phyloP scores from a whole-genome alignment of 805 yeast species.

The Yarrowia deformans region DNA sequence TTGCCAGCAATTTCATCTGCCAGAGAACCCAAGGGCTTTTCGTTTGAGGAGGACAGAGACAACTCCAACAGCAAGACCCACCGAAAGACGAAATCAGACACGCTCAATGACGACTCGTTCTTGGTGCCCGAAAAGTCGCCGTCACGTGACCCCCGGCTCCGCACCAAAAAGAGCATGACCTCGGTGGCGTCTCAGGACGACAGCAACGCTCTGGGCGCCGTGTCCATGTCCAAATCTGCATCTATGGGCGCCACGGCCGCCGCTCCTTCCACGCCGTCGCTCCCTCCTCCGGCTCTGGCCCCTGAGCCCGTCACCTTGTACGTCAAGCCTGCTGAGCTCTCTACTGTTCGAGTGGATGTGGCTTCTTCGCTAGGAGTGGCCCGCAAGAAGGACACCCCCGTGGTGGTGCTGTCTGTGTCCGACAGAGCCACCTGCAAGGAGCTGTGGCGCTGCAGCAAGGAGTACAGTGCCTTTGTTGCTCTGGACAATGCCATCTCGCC shows the following conservation, averaged over 20 bases:
- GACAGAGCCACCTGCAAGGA: slow-evolving; percentile 69
- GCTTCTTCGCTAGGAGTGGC: slow-evolving; percentile 49
- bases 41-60: slow-evolving; percentile 4
- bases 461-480: slow-evolving; percentile 63
- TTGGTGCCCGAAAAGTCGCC: slow-evolving; percentile 25
- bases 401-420: slow-evolving; percentile 65
- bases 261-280: background rate
- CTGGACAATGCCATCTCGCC: slow-evolving; percentile 67
- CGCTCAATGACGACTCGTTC: slow-evolving; percentile 25
- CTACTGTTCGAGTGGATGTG: slow-evolving; percentile 45
- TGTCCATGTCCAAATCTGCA: slow-evolving; percentile 18
- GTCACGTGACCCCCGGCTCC: background rate
- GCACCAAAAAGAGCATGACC: slow-evolving; percentile 17
- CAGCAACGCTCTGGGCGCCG: background rate
- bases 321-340: slow-evolving; percentile 46
- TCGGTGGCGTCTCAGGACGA: slow-evolving; percentile 15
- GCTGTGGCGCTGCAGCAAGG: slow-evolving; percentile 77
- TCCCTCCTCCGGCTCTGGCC: slow-evolving; percentile 8
- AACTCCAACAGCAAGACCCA: background rate
- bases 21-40: slow-evolving; percentile 15
- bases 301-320: slow-evolving; percentile 40
- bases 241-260: slow-evolving; percentile 6
- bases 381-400: slow-evolving; percentile 63
- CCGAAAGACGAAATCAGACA: slow-evolving; percentile 38
- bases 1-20: slow-evolving; percentile 25